phyloP scores from a whole-genome alignment of 2,329 filamentous ascomycete species.

The Diaporthe velutina region DNA sequence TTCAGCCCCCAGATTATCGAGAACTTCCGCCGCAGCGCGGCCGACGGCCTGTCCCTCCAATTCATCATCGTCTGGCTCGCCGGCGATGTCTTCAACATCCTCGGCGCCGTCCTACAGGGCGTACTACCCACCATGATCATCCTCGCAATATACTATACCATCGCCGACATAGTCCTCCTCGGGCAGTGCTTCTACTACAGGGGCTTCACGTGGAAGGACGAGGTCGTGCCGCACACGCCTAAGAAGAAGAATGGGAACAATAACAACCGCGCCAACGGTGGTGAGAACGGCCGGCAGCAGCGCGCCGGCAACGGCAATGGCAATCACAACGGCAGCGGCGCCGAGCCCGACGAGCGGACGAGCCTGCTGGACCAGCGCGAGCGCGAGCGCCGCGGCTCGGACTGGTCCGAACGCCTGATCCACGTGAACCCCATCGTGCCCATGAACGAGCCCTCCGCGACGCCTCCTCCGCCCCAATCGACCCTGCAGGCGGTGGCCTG shows the following conservation, averaged over 20 bases:
- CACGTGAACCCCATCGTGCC: constrained; percentile 88
- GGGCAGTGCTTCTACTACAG: constrained; percentile 96
- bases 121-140: constrained; percentile 97
- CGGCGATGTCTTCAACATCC: constrained; percentile 96
- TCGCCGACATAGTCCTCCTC: constrained; percentile 90
- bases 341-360: constrained; percentile 65
- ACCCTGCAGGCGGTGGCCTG: constrained; percentile 72
- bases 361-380: constrained; percentile 60
- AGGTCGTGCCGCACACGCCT: constrained; percentile 57
- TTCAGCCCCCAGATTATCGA: constrained; percentile 98
- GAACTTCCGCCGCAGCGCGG: constrained; percentile 87
- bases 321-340: constrained; percentile 34
- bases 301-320: constrained; percentile 33
- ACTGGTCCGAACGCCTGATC: constrained; percentile 68
- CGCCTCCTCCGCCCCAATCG: constrained; percentile 59
- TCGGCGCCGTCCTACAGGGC: constrained; percentile 90
- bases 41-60: constrained; percentile 89
- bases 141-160: constrained; percentile 92
- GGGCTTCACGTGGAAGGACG: constrained; percentile 78
- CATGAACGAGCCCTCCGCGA: constrained; percentile 67
- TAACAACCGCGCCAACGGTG: neutral
- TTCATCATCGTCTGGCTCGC: constrained; percentile 95
- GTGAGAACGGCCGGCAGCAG: constrained; percentile 20
- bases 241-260: constrained; percentile 57
- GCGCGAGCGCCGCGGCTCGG: constrained; percentile 65